phyloP scores from a whole-genome alignment of 495 filamentous ascomycete genomes.

The Neurospora sp. region DNA sequence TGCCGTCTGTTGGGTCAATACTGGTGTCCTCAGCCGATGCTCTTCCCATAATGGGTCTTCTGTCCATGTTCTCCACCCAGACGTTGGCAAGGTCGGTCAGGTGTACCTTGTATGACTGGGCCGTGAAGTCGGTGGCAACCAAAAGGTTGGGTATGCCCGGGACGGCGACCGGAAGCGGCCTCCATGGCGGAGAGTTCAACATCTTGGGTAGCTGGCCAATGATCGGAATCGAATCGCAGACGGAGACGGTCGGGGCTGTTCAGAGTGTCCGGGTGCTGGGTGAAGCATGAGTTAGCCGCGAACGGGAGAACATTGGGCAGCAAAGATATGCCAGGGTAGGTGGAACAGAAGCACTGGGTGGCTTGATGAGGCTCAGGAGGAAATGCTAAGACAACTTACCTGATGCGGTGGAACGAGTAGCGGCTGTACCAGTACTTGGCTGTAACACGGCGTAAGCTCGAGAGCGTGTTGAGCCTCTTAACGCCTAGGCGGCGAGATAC shows the following conservation, averaged over 20 bases:
- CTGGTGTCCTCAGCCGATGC: conserved; percentile 57
- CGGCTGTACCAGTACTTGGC: background rate
- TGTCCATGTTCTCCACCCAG: conserved; percentile 68
- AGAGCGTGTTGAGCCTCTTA: background rate
- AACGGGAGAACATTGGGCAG: background rate
- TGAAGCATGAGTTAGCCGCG: background rate
- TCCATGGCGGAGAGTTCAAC: conserved; percentile 20
- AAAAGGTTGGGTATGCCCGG: conserved; percentile 32
- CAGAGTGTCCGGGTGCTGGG: background rate
- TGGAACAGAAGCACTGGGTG: background rate
- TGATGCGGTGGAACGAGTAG: background rate
- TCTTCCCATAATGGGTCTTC: conserved; percentile 50
- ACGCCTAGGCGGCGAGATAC: background rate
- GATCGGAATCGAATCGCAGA: background rate
- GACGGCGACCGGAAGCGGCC: conserved; percentile 21
- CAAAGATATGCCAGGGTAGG: background rate
- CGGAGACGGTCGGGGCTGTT: background rate
- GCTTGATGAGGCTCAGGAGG: background rate
- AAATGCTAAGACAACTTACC: background rate
- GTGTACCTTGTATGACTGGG: conserved; percentile 56
- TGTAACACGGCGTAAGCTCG: background rate
- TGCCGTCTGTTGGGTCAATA: conserved; percentile 77
- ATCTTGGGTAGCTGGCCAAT: conserved; percentile 7
- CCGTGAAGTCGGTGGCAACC: conserved; percentile 27
- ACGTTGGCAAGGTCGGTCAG: conserved; percentile 76